phyloP scores from a whole-genome alignment of 768 basidiomycete species.

The Podaxis rugospora region DNA sequence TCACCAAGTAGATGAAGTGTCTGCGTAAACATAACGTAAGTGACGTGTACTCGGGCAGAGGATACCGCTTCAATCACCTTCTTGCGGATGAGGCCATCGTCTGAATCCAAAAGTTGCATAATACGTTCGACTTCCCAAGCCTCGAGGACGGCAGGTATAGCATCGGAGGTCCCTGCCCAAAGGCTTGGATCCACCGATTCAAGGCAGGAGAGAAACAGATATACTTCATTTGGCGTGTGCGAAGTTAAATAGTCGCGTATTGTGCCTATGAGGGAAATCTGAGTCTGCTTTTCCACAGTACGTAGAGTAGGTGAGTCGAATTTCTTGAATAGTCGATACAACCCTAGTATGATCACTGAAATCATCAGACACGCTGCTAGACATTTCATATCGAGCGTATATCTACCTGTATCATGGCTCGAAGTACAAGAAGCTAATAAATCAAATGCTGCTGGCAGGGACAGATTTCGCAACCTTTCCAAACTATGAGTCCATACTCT shows the following conservation, averaged over 20 bases:
- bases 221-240: constrained; percentile 52
- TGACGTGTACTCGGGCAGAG: not conserved
- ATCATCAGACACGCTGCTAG: not conserved
- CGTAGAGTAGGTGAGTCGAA: constrained; percentile 24
- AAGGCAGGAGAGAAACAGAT: constrained; percentile 64
- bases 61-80: constrained; percentile 39
- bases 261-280: constrained; percentile 33
- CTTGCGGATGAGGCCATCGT: constrained; percentile 52
- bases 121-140: constrained; percentile 69
- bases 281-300: constrained; percentile 20
- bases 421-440: not conserved
- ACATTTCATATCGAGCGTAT: not conserved
- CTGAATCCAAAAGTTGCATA: constrained; percentile 61
- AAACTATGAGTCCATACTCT: not conserved
- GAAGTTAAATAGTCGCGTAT: constrained; percentile 61
- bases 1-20: constrained; percentile 52
- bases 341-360: constrained; percentile 27
- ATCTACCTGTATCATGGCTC: not conserved
- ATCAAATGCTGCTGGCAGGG: constrained; percentile 4
- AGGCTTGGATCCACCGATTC: constrained; percentile 48
- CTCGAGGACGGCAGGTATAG: constrained; percentile 53
- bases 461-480: not conserved
- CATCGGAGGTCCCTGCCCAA: constrained; percentile 65
- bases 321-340: constrained; percentile 31
- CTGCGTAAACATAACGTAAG: constrained; percentile 30